Base-by-base conservation (phyloP, 768 basidiomycete genomes). In the Boletus insuetus region DNA sequence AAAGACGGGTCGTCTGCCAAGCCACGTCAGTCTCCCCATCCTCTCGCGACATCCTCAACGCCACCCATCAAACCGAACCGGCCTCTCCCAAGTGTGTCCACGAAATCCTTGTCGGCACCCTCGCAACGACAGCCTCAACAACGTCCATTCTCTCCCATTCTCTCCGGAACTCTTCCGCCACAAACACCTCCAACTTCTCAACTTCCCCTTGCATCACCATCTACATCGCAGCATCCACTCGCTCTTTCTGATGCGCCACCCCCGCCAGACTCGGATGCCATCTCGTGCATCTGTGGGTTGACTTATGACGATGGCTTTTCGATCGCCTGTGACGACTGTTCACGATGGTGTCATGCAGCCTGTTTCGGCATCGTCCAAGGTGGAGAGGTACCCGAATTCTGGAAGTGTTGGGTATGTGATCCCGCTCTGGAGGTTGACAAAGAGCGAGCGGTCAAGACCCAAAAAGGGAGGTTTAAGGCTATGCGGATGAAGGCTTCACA, bases 321-420 rank as follows among this genome's bases (percentile, higher is more conserved):
- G 11, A 89, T 94, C 58, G 89, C 87, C 11, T 95, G 93, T 73
- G 93, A 94, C 69, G 68, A 75, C 46, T 95, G 93, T 66, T 80
- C 79, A 20, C 80, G 86, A 38, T 94, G 93, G 91, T 87, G 86
- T 61, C 93, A 95, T 72, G 85, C 82, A 8, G 84, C 82, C 9
- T 94, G 94, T 72, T 89, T 88, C 60, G 81, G 76, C 45, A 85
- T 89, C 58, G 72, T 75, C 13, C 72, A 79, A 49, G 80, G 76
- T 5, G 67, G 68, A 8, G 61, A 72, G 42, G 85, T 89, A 0
- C 87, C 89, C 1, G 90, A 93, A 45, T 81, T 85, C 53, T 94
- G 89, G 78, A 71, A 73, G 22, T 97, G 93, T 70, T 89, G 89
- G 79, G 64, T 76, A 6, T 91, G 90, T 64, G 71, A 77, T 53